Percentiles rank a stretch among this genome's conserved stretches.
phyloP scores from a whole-genome alignment of 2,329 filamentous ascomycete genomes.

The Penicillium sp. region DNA sequence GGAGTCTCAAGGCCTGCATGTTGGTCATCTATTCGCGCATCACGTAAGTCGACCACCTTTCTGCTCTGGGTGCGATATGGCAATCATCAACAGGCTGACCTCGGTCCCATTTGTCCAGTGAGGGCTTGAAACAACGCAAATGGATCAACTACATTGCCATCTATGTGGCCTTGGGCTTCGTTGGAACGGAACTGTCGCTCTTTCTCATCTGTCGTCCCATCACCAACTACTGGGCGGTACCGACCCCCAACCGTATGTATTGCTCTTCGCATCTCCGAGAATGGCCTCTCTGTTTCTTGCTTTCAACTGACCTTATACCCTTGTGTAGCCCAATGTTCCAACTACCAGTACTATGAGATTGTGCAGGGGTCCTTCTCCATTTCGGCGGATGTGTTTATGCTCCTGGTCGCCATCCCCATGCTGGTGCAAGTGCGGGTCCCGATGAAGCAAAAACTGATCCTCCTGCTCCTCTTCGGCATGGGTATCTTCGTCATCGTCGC shows the following conservation, averaged over 20 bases:
- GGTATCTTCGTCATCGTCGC: slow-evolving; percentile 45
- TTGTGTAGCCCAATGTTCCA: slow-evolving; percentile 36
- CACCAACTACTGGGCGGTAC: slow-evolving; percentile 47
- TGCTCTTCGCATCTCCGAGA: too few relatives aligned
- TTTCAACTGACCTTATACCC: slow-evolving; percentile 4
- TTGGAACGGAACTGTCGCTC: slow-evolving; percentile 46
- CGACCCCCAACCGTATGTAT: slow-evolving; percentile 31
- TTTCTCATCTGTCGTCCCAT: slow-evolving; percentile 49
- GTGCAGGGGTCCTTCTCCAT: slow-evolving; percentile 43
- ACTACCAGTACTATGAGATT: slow-evolving; percentile 43
- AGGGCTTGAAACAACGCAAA: slow-evolving; percentile 31
- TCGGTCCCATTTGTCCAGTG: slow-evolving; percentile 15
- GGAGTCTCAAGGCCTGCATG: slow-evolving; percentile 50
- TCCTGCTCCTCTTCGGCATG: slow-evolving; percentile 40
- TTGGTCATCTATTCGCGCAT: slow-evolving; percentile 49
- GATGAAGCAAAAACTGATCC: slow-evolving; percentile 39
- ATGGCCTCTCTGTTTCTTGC: slow-evolving; percentile 3
- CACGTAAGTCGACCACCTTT: slow-evolving; percentile 25
- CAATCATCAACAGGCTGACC: too few relatives aligned
- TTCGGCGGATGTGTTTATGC: slow-evolving; percentile 40
- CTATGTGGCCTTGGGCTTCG: slow-evolving; percentile 44
- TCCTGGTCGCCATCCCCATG: slow-evolving; percentile 40
- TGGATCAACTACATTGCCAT: slow-evolving; percentile 33
- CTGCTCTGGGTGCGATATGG: too few relatives aligned
- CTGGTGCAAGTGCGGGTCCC: slow-evolving; percentile 38